Conservation (phyloP, 805 yeast species). For the Cyberlindnera euphorbiae region DNA sequence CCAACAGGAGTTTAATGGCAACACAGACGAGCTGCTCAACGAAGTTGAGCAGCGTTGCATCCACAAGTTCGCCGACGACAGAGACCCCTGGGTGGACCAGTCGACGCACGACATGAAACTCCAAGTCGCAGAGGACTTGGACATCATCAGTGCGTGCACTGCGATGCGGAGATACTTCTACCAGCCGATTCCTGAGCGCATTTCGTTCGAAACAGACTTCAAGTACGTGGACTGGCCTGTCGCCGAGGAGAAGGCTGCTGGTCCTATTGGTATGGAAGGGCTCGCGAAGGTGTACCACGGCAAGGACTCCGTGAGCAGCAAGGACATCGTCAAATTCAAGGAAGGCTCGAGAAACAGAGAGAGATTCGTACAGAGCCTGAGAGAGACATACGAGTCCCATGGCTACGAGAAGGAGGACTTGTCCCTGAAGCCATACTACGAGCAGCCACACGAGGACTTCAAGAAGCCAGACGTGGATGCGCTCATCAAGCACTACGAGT, state of each 20-base stretch:
- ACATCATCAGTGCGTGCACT: slow-evolving; percentile 26
- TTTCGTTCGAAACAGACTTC: slow-evolving; percentile 25
- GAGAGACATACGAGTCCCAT: slow-evolving; percentile 6
- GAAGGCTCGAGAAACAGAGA: slow-evolving; percentile 7
- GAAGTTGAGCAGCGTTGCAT: slow-evolving; percentile 18
- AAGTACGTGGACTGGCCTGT: slow-evolving; percentile 27
- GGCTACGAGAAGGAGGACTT: slow-evolving; percentile 10
- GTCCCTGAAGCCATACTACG: slow-evolving; percentile 9
- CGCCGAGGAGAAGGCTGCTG: slow-evolving; percentile 13
- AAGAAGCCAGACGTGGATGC: slow-evolving; percentile 15
- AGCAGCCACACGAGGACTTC: slow-evolving; percentile 16
- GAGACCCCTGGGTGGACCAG: slow-evolving; percentile 25
- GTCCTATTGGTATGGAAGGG: slow-evolving; percentile 22
- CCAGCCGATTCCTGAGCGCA: slow-evolving; percentile 26
- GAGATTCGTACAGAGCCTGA: slow-evolving; percentile 6
- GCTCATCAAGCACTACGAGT: slow-evolving; percentile 11
- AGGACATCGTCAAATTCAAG: slow-evolving; percentile 7
- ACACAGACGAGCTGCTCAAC: slow-evolving; percentile 2
- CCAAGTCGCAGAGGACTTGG: slow-evolving; percentile 24
- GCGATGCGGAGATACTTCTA: slow-evolving; percentile 25
- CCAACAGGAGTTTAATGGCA: slow-evolving; percentile 9
- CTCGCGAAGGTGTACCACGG: slow-evolving; percentile 14
- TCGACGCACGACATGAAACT: slow-evolving; percentile 13
- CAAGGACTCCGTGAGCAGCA: slow-evolving; percentile 2
- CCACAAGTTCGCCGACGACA: slow-evolving; percentile 16